A percentile compares a stretch with the other conserved stretches of the same genome.
phyloP scores from a whole-genome alignment of 2,329 filamentous ascomycete genomes.

The Cytospora schulzeri region DNA sequence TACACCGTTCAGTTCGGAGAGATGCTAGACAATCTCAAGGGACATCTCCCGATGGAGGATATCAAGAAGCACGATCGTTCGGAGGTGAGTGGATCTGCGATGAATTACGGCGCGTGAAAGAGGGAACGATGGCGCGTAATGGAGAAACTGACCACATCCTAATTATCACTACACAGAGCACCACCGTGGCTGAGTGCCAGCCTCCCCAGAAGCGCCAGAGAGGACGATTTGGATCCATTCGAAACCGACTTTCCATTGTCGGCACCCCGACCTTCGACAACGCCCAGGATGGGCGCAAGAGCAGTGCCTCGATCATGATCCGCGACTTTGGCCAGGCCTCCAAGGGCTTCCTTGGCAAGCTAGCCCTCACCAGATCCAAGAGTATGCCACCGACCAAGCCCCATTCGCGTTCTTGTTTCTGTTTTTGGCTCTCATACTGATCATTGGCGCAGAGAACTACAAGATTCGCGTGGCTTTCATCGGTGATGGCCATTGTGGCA shows the following conservation, averaged over 20 bases:
- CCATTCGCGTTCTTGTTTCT: not conserved
- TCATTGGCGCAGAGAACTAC: not conserved
- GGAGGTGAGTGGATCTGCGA: not conserved
- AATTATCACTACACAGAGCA: constrained; percentile 3
- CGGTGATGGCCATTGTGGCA: constrained; percentile 10
- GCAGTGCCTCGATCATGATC: constrained; percentile 12
- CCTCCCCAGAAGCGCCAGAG: constrained; percentile 4
- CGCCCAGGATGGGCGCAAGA: constrained; percentile 18
- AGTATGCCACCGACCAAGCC: not conserved
- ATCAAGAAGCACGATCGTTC: not conserved
- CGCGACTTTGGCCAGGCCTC: constrained; percentile 5
- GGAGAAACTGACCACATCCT: not conserved
- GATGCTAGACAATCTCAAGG: not conserved
- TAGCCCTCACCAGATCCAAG: not conserved
- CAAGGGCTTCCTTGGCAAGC: constrained; percentile 11
- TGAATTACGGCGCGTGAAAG: no score
- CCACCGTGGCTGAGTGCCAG: not conserved
- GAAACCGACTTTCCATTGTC: constrained; percentile 12
- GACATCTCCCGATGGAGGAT: not conserved
- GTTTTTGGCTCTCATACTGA: not conserved
- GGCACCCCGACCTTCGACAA: not conserved
- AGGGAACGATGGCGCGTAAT: not conserved
- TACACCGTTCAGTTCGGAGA: constrained; percentile 7
- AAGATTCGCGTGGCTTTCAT: constrained; percentile 1
- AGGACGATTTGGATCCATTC: constrained; percentile 9